Conservation (phyloP, 257 asterid species). For the Datura wrightii region DNA sequence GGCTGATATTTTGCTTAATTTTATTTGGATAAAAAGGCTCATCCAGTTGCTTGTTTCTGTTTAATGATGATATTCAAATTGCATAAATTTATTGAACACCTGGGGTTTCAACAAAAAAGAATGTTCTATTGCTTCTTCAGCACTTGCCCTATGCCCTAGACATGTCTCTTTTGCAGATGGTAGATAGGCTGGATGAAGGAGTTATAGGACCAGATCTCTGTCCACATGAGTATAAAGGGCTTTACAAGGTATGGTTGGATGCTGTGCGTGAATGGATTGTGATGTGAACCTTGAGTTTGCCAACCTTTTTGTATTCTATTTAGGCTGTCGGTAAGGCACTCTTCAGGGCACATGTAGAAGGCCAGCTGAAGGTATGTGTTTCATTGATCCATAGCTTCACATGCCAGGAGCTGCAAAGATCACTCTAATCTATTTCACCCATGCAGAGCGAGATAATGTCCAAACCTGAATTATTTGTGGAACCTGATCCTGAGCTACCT, state of each 20-base stretch:
- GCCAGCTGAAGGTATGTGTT: conserved; percentile 78
- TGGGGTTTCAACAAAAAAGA: conserved; percentile 16
- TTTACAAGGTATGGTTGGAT: conserved; percentile 72
- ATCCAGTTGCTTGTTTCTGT: neutral
- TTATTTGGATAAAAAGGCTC: neutral
- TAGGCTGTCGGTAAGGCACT: conserved; percentile 97
- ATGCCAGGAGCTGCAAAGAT: conserved; percentile 34
- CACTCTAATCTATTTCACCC: conserved; percentile 40
- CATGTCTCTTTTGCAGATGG: conserved; percentile 62
- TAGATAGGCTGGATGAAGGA: conserved; percentile 87
- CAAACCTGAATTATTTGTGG: conserved; percentile 87
- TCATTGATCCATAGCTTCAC: conserved; percentile 36
- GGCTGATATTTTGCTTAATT: conserved; percentile 1
- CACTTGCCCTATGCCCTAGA: conserved; percentile 23
- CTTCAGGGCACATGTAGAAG: conserved; percentile 95
- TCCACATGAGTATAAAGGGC: conserved; percentile 86
- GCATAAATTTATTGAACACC: conserved; percentile 13
- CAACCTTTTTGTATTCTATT: conserved; percentile 41
- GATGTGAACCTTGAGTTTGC: conserved; percentile 32
- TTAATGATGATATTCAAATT: neutral
- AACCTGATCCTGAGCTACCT: conserved; percentile 94
- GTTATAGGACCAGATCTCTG: conserved; percentile 63
- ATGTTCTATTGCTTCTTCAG: conserved; percentile 10
- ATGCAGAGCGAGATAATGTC: conserved; percentile 89
- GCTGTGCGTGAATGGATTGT: conserved; percentile 33